These are phyloP conservation scores for Spongispora temasekensis DNA, from an alignment of 1,284 basidiomycete genomes.

Conservation along the genomic window DNA sequence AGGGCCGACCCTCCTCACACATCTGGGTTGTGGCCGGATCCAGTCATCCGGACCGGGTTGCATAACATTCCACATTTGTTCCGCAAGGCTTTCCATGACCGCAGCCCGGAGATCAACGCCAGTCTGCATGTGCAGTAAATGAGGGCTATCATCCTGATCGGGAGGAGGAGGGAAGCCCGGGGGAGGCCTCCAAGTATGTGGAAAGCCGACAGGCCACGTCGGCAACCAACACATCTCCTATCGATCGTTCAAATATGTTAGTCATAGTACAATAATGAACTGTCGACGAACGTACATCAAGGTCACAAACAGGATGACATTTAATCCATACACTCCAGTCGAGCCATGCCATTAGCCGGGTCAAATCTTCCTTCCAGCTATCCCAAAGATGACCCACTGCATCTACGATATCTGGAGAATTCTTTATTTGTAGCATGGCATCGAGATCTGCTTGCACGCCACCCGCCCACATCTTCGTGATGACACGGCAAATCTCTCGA, in stretches of 20 bases:
- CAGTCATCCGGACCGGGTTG: constrained; percentile 15
- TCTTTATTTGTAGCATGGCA: constrained; percentile 1
- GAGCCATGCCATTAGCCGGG: constrained; percentile 38
- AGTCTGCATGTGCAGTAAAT: too few species aligned
- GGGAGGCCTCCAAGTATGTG: too few species aligned
- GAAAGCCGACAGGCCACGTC: constrained; percentile 39
- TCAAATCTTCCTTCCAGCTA: constrained; percentile 29
- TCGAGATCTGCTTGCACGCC: constrained; percentile 38
- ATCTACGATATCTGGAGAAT: background rate
- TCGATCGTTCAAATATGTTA: too few species aligned
- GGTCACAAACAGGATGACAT: constrained; percentile 38
- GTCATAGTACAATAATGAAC: too few species aligned
- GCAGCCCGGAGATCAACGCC: background rate
- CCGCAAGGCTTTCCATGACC: background rate
- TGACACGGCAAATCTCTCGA: constrained; percentile 47
- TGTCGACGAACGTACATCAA: constrained; percentile 26
- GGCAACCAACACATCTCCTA: constrained; percentile 49
- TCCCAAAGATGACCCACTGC: constrained; percentile 14
- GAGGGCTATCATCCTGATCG: too few species aligned
- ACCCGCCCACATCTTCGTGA: constrained; percentile 45
- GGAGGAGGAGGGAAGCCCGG: background rate
- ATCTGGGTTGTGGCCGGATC: constrained; percentile 26
- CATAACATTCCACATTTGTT: background rate
- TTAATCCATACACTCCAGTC: constrained; percentile 43
- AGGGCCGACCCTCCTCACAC: constrained; percentile 15